Evolutionary conservation across 163 green algal species (phyloP), one percentile per base, ranked within the genome.

Genomic region (Chlamydomonas reinhardtii): DNA sequence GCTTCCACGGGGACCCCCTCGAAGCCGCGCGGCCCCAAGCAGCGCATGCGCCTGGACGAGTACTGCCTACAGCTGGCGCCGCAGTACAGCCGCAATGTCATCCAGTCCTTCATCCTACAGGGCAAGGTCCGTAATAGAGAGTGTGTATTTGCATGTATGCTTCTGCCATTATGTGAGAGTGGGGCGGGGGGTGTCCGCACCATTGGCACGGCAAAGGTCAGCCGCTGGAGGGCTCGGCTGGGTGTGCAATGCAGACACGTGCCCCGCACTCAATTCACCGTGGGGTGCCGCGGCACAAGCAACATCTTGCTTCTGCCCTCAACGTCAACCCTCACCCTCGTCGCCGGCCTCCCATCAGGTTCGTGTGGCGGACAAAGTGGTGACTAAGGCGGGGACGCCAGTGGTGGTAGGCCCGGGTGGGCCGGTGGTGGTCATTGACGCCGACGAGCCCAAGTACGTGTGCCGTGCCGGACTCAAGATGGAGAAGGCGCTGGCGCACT

Each of bases 381-480:
- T 98, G 15, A 93, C 77, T 29, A 98, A 98, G 74, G 91, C 96
- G 16, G 96, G 97, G 32, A 90, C 92, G 0, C 90, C 89, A 12
- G 83, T 93, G 61, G 68, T 90, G 48, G 71, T 92, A 72, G 91
- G 96, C 2, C 19, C 43, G 25, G 35, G 79, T 15, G 48, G 48
- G 25, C 91, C 93, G 17, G 35, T 83, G 16, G 91, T 98, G 1
- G 69, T 85, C 4, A 92, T 99, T 19, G 90, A 77, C 4, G 97
- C 94, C 25, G 87, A 94, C 70, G 74, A 92, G 72, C 94, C 94
- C 27, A 96, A 96, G 82, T 99, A 88, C 93, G 96, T 97, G 64
- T 96, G 91, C 80, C 76, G 96, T 56, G 97, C 94, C 25, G 97
- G 97, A 0, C 89, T 96, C 37, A 99, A 99, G 91, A 92, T 99